Evolutionary conservation across 768 basidiomycete species (phyloP).

Genomic region (Macrolepiota albuminosa): DNA sequence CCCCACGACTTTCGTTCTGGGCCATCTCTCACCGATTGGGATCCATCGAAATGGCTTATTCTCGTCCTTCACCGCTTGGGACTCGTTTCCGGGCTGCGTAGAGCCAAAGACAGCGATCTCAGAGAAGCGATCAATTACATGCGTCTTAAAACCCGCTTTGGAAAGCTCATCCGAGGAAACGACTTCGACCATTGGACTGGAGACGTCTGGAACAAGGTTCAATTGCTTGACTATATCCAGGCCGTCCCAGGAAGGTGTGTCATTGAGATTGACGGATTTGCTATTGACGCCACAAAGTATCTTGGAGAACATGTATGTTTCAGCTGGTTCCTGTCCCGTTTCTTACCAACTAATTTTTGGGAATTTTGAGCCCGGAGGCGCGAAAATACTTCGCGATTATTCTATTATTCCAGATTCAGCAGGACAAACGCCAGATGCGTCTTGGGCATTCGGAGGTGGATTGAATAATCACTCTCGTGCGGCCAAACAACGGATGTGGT

Average conservation of each 20-base stretch:
- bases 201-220: slow-evolving; percentile 32
- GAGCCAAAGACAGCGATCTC: neutral
- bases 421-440: slow-evolving; percentile 35
- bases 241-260: slow-evolving; percentile 36
- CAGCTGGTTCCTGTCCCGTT: neutral
- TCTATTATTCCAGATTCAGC: neutral
- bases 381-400: neutral
- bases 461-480: slow-evolving; percentile 69
- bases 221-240: slow-evolving; percentile 29
- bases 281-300: slow-evolving; percentile 59
- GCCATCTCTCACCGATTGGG: slow-evolving; percentile 59
- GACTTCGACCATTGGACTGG: neutral
- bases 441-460: slow-evolving; percentile 66
- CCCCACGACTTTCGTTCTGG: slow-evolving; percentile 77
- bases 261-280: slow-evolving; percentile 53
- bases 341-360: neutral
- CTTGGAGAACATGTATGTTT: slow-evolving; percentile 63
- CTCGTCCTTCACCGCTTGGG: slow-evolving; percentile 43
- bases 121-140: neutral
- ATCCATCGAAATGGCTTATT: slow-evolving; percentile 81
- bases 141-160: neutral
- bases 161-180: neutral
- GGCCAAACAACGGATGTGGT: slow-evolving; percentile 43
- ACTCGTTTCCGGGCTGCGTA: slow-evolving; percentile 35
- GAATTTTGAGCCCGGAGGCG: neutral